Conservation (phyloP, 768 basidiomycete species). For the Cystoderma amianthinum region DNA sequence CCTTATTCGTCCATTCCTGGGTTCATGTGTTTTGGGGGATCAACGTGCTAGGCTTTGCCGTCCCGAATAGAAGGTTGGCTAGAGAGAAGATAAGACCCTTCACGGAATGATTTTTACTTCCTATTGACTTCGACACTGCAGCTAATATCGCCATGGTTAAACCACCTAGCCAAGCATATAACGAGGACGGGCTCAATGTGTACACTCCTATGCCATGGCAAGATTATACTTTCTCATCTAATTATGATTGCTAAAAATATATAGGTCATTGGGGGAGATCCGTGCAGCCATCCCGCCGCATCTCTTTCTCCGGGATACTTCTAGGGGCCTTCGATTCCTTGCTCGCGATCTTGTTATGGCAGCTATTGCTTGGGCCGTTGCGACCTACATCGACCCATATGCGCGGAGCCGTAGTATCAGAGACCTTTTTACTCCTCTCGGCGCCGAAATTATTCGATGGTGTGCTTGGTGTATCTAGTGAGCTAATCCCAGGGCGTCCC, state of each 20-base stretch:
- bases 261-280: constrained; percentile 43
- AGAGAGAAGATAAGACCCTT: too few species aligned
- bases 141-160: too few species aligned
- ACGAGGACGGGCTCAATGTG: background rate
- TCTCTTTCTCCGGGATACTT: constrained; percentile 34
- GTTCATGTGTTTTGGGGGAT: too few species aligned
- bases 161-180: too few species aligned
- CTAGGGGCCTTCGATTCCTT: constrained; percentile 31
- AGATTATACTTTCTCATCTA: background rate
- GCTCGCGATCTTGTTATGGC: constrained; percentile 40
- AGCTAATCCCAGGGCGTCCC: background rate
- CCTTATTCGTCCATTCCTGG: too few species aligned
- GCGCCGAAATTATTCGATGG: background rate
- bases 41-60: too few species aligned
- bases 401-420: constrained; percentile 11
- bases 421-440: background rate
- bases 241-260: background rate
- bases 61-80: too few species aligned
- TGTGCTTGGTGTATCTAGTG: background rate
- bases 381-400: constrained; percentile 35
- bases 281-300: constrained; percentile 39
- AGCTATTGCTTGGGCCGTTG: constrained; percentile 31
- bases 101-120: too few species aligned
- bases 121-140: too few species aligned
- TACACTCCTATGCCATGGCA: background rate